Evolutionary conservation across 139 green algal genomes (phyloP).

Genomic region (Nannochloris sp.): DNA sequence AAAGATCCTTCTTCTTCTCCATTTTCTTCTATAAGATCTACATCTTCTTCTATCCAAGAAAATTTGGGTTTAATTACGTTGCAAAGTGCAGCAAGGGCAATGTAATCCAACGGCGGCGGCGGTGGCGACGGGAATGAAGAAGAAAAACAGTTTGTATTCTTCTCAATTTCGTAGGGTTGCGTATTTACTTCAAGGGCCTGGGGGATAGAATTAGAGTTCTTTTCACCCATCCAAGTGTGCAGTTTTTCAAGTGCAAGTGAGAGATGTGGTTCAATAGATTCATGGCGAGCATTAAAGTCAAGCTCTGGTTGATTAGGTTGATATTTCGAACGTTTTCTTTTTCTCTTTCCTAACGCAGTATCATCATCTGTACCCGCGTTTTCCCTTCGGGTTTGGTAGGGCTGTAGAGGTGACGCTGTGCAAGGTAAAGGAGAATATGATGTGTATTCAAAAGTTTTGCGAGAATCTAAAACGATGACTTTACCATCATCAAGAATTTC

Average conservation of each 20-base stretch:
- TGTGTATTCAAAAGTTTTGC: not conserved
- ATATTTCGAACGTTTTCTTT: no score
- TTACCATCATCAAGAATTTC: not conserved
- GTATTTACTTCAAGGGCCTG: not conserved
- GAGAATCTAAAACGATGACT: not conserved
- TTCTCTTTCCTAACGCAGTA: no score
- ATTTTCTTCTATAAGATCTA: not conserved
- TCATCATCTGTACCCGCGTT: not conserved
- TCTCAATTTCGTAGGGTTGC: no score
- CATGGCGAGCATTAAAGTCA: no score
- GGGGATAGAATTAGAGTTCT: not conserved
- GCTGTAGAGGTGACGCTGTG: not conserved
- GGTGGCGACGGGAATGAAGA: not conserved
- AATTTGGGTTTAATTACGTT: slow-evolving; percentile 23
- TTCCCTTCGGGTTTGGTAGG: not conserved
- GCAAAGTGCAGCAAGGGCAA: slow-evolving; percentile 17
- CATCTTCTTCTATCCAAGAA: not conserved
- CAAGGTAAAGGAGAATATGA: not conserved
- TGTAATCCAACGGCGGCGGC: slow-evolving; percentile 1
- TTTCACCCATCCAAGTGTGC: not conserved
- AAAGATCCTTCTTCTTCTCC: not conserved
- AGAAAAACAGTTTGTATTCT: no score
- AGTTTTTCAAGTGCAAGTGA: not conserved
- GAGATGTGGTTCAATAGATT: not conserved
- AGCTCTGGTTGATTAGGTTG: no score